phyloP scores from a whole-genome alignment of 176 grass and related monocot species.

The Rhipidocladum racemiflorum region DNA sequence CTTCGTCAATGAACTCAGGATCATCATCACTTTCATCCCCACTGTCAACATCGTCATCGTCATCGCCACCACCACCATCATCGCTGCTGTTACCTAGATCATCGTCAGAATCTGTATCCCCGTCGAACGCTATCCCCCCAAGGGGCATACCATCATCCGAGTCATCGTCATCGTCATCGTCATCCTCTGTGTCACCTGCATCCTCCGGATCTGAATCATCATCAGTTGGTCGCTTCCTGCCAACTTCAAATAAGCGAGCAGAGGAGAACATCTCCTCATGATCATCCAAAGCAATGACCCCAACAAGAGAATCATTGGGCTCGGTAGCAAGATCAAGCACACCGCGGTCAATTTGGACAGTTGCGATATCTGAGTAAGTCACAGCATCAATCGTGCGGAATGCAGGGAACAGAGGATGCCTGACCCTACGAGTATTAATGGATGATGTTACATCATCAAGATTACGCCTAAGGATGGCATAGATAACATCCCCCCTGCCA shows the following conservation, averaged over 20 bases:
- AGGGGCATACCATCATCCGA: conserved; percentile 56
- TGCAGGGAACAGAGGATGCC: conserved; percentile 79
- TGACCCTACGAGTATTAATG: conserved; percentile 70
- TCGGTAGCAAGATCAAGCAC: conserved; percentile 84
- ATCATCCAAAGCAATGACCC: conserved; percentile 85
- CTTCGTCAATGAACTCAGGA: conserved; percentile 55
- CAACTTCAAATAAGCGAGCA: conserved; percentile 81
- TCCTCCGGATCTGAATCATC: conserved; percentile 97
- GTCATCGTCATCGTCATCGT: conserved; percentile 76
- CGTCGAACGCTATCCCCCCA: conserved; percentile 24
- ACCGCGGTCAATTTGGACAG: conserved; percentile 83
- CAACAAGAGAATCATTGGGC: conserved; percentile 78
- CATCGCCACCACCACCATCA: conserved; percentile 46
- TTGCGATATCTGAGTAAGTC: conserved; percentile 88
- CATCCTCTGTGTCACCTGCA: conserved; percentile 62
- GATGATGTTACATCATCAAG: conserved; percentile 77
- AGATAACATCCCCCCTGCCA: conserved; percentile 79
- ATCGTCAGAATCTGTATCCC: conserved; percentile 69
- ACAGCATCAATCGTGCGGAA: conserved; percentile 90
- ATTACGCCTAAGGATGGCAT: conserved; percentile 86
- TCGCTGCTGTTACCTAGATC: conserved; percentile 57
- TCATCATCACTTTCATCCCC: conserved; percentile 64
- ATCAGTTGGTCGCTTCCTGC: conserved; percentile 77
- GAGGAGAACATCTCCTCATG: conserved; percentile 89
- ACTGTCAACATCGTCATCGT: conserved; percentile 51